Evolutionary conservation across 495 filamentous ascomycete species (phyloP).

Genomic region (Hyaloscypha bicolor): DNA sequence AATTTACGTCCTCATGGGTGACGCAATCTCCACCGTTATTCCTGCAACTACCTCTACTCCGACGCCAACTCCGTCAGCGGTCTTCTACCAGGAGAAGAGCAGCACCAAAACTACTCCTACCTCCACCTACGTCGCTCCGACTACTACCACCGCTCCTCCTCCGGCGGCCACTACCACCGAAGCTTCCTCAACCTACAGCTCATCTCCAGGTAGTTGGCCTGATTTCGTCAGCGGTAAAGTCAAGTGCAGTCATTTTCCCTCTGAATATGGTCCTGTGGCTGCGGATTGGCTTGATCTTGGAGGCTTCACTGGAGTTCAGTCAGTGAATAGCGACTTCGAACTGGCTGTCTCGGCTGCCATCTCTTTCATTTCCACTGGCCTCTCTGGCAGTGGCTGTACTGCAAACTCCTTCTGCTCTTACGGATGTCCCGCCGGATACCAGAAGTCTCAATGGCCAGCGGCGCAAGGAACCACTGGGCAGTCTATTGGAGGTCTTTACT

Average conservation of each 20-base stretch:
- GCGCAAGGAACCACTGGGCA: constrained; percentile 80
- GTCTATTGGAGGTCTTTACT: constrained; percentile 86
- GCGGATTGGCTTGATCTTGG: constrained; percentile 67
- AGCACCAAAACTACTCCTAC: constrained; percentile 23
- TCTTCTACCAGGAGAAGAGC: constrained; percentile 27
- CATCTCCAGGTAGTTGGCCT: constrained; percentile 36
- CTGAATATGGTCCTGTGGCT: constrained; percentile 76
- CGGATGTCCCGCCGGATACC: constrained; percentile 86
- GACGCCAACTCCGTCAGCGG: constrained; percentile 34
- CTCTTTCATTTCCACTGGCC: constrained; percentile 63
- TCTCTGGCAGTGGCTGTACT: constrained; percentile 62
- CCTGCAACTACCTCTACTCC: constrained; percentile 19
- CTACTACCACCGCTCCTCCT: constrained; percentile 13
- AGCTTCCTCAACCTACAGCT: constrained; percentile 4
- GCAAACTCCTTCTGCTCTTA: constrained; percentile 84
- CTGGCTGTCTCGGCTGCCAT: constrained; percentile 36
- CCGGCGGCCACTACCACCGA: constrained; percentile 6
- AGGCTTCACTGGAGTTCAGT: constrained; percentile 84
- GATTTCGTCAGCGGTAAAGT: constrained; percentile 78
- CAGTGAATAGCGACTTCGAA: constrained; percentile 40
- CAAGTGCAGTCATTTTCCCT: constrained; percentile 74
- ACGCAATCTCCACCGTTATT: constrained; percentile 25
- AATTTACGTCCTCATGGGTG: constrained; percentile 51
- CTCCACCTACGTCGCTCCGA: constrained; percentile 18
- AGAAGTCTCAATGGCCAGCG: constrained; percentile 89